phyloP scores from a whole-genome alignment of 768 basidiomycete genomes.

The Boletus rubroflammeus region DNA sequence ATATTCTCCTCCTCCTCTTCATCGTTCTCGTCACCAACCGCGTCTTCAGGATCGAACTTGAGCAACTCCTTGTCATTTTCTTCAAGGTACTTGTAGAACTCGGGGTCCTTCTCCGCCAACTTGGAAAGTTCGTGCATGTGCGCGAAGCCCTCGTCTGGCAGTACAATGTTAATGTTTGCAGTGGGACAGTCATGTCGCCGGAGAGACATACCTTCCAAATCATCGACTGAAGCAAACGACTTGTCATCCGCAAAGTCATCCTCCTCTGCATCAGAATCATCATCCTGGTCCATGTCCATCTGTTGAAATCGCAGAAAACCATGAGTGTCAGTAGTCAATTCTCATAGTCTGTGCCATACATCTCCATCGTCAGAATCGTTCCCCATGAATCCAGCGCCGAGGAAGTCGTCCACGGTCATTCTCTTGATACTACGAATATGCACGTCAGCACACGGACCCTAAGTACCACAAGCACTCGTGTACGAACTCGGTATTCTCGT shows the following conservation, averaged over 20 bases:
- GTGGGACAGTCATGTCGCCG: not conserved
- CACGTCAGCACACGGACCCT: not conserved
- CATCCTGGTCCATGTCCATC: constrained; percentile 24
- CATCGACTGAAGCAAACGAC: constrained; percentile 77
- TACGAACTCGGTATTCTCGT: constrained; percentile 12
- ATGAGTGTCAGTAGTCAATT: not conserved
- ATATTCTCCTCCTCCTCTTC: constrained; percentile 40
- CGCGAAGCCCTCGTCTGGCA: constrained; percentile 60
- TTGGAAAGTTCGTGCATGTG: constrained; percentile 84
- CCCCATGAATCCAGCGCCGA: constrained; percentile 71
- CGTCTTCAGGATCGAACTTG: constrained; percentile 58
- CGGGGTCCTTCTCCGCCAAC: constrained; percentile 95
- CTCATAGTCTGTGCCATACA: constrained; percentile 24
- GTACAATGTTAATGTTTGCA: constrained; percentile 2
- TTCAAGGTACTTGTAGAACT: constrained; percentile 96
- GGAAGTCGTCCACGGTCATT: constrained; percentile 76
- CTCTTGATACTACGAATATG: constrained; percentile 23
- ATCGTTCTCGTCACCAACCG: constrained; percentile 48
- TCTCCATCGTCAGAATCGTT: constrained; percentile 47
- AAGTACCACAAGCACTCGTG: not conserved
- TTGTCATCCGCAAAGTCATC: constrained; percentile 50
- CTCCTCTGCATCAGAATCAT: constrained; percentile 36
- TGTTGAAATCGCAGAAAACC: constrained; percentile 12
- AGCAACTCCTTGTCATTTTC: constrained; percentile 94
- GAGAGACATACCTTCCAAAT: constrained; percentile 54